Evolutionary conservation across 2,329 filamentous ascomycete species (phyloP).

Genomic region (Septoria petroselini): DNA sequence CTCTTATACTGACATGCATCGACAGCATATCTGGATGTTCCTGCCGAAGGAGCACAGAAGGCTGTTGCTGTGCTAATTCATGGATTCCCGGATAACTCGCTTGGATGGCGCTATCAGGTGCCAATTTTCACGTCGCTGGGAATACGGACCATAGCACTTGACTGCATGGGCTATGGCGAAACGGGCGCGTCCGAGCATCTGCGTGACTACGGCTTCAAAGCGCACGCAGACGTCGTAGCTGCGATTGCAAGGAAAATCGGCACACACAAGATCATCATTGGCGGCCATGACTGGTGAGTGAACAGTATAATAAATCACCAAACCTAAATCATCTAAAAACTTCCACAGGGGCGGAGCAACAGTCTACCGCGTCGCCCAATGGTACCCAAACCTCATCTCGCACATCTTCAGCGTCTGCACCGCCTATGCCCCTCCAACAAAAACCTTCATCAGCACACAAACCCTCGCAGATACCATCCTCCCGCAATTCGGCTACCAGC

Average conservation of each 20-base stretch:
- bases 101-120: slow-evolving; percentile 89
- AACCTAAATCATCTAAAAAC: background rate
- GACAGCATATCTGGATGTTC: slow-evolving; percentile 18
- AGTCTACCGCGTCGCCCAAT: slow-evolving; percentile 70
- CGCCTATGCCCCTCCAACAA: slow-evolving; percentile 60
- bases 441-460: slow-evolving; percentile 56
- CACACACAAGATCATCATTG: slow-evolving; percentile 66
- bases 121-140: slow-evolving; percentile 69
- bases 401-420: slow-evolving; percentile 77
- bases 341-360: slow-evolving; percentile 61
- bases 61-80: slow-evolving; percentile 61
- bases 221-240: slow-evolving; percentile 69
- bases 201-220: slow-evolving; percentile 67
- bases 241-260: slow-evolving; percentile 62
- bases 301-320: background rate
- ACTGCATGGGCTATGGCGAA: slow-evolving; percentile 81
- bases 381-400: slow-evolving; percentile 68
- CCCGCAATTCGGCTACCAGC: slow-evolving; percentile 77
- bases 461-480: slow-evolving; percentile 56
- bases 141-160: slow-evolving; percentile 76
- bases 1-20: background rate
- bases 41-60: slow-evolving; percentile 36
- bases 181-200: slow-evolving; percentile 49
- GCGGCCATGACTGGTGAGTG: slow-evolving; percentile 76
- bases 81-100: slow-evolving; percentile 78